phyloP scores from a whole-genome alignment of 2,329 filamentous ascomycete genomes.

The Aureobasidium sp. region DNA sequence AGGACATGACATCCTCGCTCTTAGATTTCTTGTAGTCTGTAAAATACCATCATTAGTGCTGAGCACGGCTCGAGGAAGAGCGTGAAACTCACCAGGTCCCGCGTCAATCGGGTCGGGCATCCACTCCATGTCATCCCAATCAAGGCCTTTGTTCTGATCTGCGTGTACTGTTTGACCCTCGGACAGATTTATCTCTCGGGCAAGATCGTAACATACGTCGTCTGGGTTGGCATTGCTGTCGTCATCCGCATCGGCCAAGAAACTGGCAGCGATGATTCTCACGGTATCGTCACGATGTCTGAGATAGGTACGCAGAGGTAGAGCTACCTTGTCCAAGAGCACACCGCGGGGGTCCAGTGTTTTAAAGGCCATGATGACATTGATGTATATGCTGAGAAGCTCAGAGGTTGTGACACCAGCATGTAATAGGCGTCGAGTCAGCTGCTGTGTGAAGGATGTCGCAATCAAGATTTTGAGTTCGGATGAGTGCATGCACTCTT shows the following conservation, averaged over 20 bases:
- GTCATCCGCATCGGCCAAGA: conserved; percentile 56
- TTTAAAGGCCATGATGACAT: conserved; percentile 71
- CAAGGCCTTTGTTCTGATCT: conserved; percentile 53
- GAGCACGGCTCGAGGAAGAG: too few relatives aligned
- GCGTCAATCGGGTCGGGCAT: conserved; percentile 88
- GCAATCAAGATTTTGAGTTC: conserved; percentile 64
- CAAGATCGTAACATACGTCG: conserved; percentile 58
- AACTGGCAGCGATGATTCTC: conserved; percentile 66
- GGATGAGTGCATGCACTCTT: conserved; percentile 57
- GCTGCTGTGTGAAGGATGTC: conserved; percentile 57
- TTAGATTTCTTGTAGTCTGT: conserved; percentile 76
- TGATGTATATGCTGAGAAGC: conserved; percentile 70
- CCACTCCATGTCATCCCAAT: conserved; percentile 93
- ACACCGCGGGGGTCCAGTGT: conserved; percentile 71
- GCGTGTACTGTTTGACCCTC: conserved; percentile 44
- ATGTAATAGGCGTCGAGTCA: conserved; percentile 63
- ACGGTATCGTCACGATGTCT: conserved; percentile 72
- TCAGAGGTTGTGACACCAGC: conserved; percentile 69
- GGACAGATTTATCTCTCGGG: conserved; percentile 56
- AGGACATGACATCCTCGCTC: conserved; percentile 85
- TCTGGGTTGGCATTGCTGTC: conserved; percentile 34
- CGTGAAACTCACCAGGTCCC: conserved; percentile 47
- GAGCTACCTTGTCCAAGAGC: conserved; percentile 65
- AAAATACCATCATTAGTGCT: too few relatives aligned
- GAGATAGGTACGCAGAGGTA: conserved; percentile 66